phyloP scores from a whole-genome alignment of 345 rosid species.

The Geranium rotundifolium region DNA sequence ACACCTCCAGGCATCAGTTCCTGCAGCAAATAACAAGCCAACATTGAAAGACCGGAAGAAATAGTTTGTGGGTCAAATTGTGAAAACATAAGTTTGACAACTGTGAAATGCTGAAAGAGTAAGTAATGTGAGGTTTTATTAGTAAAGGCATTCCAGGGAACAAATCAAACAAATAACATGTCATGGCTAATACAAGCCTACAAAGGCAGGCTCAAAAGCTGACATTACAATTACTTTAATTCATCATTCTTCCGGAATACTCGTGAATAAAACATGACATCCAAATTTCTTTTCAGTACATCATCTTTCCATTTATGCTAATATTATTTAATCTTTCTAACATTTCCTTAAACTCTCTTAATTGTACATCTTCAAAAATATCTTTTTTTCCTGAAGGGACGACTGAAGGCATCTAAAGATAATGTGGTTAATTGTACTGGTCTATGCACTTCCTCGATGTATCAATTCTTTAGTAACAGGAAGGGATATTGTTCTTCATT shows the following conservation, averaged over 20 bases:
- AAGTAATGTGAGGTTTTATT: background rate
- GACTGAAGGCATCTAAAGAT: too few species aligned
- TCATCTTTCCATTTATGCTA: background rate
- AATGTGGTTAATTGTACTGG: too few species aligned
- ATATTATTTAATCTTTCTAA: background rate
- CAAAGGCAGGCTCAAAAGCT: background rate
- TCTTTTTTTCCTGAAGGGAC: too few species aligned
- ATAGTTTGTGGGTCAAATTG: background rate
- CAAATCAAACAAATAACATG: background rate
- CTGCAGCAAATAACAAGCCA: constrained; percentile 22
- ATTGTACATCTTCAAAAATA: background rate
- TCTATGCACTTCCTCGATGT: background rate
- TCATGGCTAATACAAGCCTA: background rate
- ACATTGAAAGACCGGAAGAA: background rate
- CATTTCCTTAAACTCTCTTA: background rate
- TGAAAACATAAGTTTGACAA: background rate
- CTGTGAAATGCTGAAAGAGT: background rate
- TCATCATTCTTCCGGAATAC: background rate
- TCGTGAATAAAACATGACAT: background rate
- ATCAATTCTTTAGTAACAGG: background rate
- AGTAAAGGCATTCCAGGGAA: background rate
- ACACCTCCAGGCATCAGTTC: constrained; percentile 97
- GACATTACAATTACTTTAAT: background rate
- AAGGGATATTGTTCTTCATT: background rate
- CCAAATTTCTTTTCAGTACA: background rate